phyloP scores from a whole-genome alignment of 2,329 filamentous ascomycete species.

The Stagonosporopsis tanaceti region DNA sequence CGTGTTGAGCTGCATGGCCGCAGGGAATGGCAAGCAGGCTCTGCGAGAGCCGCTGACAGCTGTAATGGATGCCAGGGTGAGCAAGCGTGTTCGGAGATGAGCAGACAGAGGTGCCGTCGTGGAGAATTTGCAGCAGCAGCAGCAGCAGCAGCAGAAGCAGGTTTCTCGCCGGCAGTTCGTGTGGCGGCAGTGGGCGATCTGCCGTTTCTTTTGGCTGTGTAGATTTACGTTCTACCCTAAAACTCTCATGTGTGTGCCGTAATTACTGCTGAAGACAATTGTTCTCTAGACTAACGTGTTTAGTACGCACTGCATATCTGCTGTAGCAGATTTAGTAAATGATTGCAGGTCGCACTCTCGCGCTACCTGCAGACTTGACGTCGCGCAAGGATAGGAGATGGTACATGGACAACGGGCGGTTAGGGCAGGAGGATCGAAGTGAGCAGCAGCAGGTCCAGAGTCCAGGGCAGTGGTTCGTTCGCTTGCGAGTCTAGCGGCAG shows the following conservation, averaged over 20 bases:
- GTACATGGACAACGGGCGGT: constrained; percentile 25
- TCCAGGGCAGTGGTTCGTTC: constrained; percentile 25
- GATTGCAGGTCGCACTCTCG: background rate
- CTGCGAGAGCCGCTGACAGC: background rate
- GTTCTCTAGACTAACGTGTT: no score
- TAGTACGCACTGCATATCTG: no score
- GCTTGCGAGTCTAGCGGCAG: constrained; percentile 32
- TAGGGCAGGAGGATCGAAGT: constrained; percentile 28
- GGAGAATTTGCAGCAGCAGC: background rate
- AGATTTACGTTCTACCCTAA: no score
- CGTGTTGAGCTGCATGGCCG: constrained; percentile 9
- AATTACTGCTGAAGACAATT: no score
- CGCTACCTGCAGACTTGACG: constrained; percentile 8
- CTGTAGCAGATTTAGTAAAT: no score
- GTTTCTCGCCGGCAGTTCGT: no score
- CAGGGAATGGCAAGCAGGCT: constrained; percentile 13
- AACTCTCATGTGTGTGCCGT: no score
- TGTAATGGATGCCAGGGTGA: constrained; percentile 1
- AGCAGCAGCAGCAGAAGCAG: no score
- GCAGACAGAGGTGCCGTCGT: background rate
- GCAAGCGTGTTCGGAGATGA: constrained; percentile 2
- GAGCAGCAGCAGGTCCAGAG: constrained; percentile 8
- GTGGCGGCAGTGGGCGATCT: no score
- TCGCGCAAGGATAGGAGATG: constrained; percentile 23
- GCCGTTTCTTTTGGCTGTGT: no score